These are phyloP conservation scores for Sarcomyxa edulis DNA, from an alignment of 768 basidiomycete genomes.

Conservation along the genomic window DNA sequence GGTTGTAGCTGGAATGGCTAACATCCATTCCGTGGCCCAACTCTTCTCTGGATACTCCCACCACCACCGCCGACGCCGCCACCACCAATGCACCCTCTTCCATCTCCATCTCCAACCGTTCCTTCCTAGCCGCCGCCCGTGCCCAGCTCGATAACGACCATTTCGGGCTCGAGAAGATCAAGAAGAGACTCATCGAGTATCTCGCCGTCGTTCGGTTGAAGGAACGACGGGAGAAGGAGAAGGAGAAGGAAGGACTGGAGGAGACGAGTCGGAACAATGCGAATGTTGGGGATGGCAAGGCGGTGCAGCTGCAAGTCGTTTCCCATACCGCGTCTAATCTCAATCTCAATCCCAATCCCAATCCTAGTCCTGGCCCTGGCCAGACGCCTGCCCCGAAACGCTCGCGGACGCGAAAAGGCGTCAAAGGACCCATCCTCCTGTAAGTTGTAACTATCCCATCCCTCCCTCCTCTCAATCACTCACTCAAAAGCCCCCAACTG, in stretches of 20 bases:
- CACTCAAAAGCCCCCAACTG: no score
- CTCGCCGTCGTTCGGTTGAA: constrained; percentile 76
- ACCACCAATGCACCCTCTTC: constrained; percentile 8
- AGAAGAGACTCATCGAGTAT: constrained; percentile 87
- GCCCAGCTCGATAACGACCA: constrained; percentile 85
- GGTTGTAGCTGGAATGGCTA: constrained; percentile 81
- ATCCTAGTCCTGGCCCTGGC: neutral
- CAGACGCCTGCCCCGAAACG: neutral
- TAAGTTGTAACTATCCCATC: no score
- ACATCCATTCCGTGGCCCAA: constrained; percentile 81
- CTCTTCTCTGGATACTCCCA: constrained; percentile 20
- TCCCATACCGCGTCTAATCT: neutral
- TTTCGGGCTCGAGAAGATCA: constrained; percentile 89
- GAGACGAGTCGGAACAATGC: constrained; percentile 11
- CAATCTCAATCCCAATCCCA: neutral
- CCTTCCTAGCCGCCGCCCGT: constrained; percentile 68
- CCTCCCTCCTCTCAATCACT: no score
- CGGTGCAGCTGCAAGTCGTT: constrained; percentile 8
- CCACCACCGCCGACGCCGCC: constrained; percentile 11
- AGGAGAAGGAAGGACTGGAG: constrained; percentile 22
- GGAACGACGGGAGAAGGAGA: constrained; percentile 31
- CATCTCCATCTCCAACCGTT: constrained; percentile 23
- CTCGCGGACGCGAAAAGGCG: constrained; percentile 31
- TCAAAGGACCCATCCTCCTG: constrained; percentile 74
- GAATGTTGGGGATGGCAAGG: constrained; percentile 6